These are phyloP conservation scores for Fusarium cyanostomum DNA, from an alignment of 2,329 filamentous ascomycete genomes.

Conservation along the genomic window DNA sequence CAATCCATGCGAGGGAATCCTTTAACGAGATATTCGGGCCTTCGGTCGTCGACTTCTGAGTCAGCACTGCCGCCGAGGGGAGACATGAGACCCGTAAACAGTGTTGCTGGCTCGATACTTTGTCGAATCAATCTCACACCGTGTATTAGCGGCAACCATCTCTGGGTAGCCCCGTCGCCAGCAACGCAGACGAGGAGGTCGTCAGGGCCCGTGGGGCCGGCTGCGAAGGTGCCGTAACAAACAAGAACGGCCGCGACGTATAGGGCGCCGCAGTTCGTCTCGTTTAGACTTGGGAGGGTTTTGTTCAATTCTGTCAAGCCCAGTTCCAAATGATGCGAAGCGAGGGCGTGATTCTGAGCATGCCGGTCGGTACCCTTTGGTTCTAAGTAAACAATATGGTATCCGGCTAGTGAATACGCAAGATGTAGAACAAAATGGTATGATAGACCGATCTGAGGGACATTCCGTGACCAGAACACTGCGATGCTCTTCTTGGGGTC, in stretches of 20 bases:
- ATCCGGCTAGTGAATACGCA: constrained; percentile 41
- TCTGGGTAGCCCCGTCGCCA: constrained; percentile 33
- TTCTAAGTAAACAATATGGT: constrained; percentile 40
- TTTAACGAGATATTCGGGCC: constrained; percentile 34
- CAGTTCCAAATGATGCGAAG: constrained; percentile 38
- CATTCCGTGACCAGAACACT: constrained; percentile 44
- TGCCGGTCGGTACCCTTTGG: constrained; percentile 30
- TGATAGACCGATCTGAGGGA: constrained; percentile 41
- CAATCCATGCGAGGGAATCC: constrained; percentile 38
- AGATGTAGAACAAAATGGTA: constrained; percentile 46
- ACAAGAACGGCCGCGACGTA: constrained; percentile 44
- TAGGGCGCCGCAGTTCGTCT: constrained; percentile 44
- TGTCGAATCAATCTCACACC: constrained; percentile 40
- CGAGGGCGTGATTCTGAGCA: constrained; percentile 31
- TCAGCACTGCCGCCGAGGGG: constrained; percentile 31
- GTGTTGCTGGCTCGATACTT: constrained; percentile 40
- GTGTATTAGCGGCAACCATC: constrained; percentile 42
- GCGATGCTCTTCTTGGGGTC: constrained; percentile 31
- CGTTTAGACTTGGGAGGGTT: constrained; percentile 36
- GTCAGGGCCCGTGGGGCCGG: constrained; percentile 41
- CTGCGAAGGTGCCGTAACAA: constrained; percentile 46
- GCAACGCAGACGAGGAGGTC: constrained; percentile 44
- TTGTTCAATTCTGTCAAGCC: constrained; percentile 43
- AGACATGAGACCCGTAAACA: constrained; percentile 42
- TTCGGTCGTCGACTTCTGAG: constrained; percentile 24